Base-by-base conservation (phyloP, 2,329 filamentous ascomycete genomes). In the Beauveria caledonica region DNA sequence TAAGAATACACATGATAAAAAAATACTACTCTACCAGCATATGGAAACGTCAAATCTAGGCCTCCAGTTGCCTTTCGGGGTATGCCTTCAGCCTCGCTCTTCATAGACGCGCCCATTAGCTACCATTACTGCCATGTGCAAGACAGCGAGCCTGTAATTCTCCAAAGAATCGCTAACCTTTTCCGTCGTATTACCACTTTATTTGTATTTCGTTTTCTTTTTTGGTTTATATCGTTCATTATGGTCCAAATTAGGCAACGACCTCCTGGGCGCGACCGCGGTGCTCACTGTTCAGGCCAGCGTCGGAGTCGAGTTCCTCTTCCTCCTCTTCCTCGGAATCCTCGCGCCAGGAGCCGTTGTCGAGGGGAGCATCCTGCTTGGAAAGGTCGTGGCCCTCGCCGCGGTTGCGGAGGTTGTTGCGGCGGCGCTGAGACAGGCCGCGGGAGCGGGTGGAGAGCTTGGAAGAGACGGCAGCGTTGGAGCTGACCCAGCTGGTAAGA, bases 401-500 rank as follows among this genome's bases (percentile, higher is more conserved):
- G 64, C 84, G 82, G 63, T 81, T 82, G 65, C 79, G 80, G 70
- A 88, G 84, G 72, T 88, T 87, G 72, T 87, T 86, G 62, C 87
- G 85, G 66, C 91, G 88, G 67, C 92, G 88, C 74, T 92, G 90
- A 50, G 90, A 96, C 40, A 97, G 83, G 17, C 88, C 95, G 67
- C 92, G 90, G 45, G 93, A 86, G 62, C 94, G 90, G 19, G 87
- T 89, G 5, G 91, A 96, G 53, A 99, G 85, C 73, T 90, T 92
- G 65, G 92, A 87, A 60, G 83, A 88, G 67, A 99, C 92, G 50
- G 90, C 87, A 6, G 94, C 93, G 71, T 95, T 94, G 69, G 91
- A 87, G 61, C 86, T 84, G 44, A 97, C 92, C 94, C 94, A 99
- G 80, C 96, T 97, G 73, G 92, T 97, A 63, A 99, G 86, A 1